Base-by-base conservation (phyloP, 805 yeast species). In the Ogataea kodamae region DNA sequence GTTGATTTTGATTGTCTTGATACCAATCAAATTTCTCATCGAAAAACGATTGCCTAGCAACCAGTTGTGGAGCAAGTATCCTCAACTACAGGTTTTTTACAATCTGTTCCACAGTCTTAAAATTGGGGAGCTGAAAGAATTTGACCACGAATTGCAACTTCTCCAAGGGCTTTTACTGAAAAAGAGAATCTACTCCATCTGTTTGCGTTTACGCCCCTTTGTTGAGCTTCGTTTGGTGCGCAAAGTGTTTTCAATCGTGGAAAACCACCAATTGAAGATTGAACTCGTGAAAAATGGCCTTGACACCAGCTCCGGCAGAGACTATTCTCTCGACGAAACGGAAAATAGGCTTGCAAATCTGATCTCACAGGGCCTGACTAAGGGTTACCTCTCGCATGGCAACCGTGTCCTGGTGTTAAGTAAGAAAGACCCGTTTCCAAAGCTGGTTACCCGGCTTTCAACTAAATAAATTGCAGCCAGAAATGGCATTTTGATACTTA, bases 371-470 rank as follows among this genome's bases (percentile, higher is more conserved):
- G 81, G 81, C 6, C 62, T 56, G 37, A 62, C 87, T 28, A 86
- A 82, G 57, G 96, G 96, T 0, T 88, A 88, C 55, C 57, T 88
- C 10, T 82, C 95, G 5, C 92, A 86, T 52, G 71, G 78, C 3
- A 78, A 83, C 50, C 64, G 74, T 24, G 81, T 84, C 31, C 64
- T 85, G 12, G 96, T 88, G 7, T 58, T 87, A 35, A 79, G 92
- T 54, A 85, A 81, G 55, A 72, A 66, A 11, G 75, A 74, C 16
- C 79, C 95, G 3, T 87, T 87, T 54, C 94, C 92, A 2, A 49
- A 45, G 19, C 57, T 54, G 25, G 30, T 42, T 42, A 42, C 46
- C 46, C 46, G 46, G 46, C 31, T 25, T 3, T 21, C 11, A 15
- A 17, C 9, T 13, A 18, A 15, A 17, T 19, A 19, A 23, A 24